Conservation (phyloP, 352 stramenopile genomes). For the Discostella stelligera region DNA sequence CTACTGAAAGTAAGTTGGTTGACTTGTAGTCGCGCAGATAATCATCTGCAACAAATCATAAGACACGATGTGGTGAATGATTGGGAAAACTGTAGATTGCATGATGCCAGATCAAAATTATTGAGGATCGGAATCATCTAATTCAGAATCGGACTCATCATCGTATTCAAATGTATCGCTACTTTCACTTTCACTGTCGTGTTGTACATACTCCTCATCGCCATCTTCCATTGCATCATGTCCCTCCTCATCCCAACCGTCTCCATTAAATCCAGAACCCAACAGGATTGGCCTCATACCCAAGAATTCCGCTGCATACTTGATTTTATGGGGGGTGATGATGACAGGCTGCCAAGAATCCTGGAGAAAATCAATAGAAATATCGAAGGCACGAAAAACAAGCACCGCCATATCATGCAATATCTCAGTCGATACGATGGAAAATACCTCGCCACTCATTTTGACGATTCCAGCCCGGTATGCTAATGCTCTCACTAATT, state of each 20-base stretch:
- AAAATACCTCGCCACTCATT: slow-evolving; percentile 13
- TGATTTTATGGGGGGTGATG: not conserved
- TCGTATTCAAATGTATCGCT: not conserved
- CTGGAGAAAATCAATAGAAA: not conserved
- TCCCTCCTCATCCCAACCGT: not conserved
- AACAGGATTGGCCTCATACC: not conserved
- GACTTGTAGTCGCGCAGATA: no score
- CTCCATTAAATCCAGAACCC: not conserved
- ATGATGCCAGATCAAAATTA: no score
- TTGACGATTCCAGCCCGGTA: slow-evolving; percentile 25
- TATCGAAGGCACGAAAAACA: slow-evolving; percentile 16
- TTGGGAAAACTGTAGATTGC: no score
- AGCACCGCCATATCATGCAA: slow-evolving; percentile 16
- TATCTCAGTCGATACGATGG: slow-evolving; percentile 18
- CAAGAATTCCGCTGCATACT: not conserved
- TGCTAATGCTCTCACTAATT: slow-evolving; percentile 18
- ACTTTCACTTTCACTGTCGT: not conserved
- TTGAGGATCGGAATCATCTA: no score
- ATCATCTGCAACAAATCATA: no score
- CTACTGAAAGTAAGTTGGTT: no score
- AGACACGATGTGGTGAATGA: no score
- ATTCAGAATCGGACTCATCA: not conserved
- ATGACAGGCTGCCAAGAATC: not conserved
- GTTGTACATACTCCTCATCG: not conserved
- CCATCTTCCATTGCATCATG: not conserved